Evolutionary conservation across 306 rosid species (phyloP), one percentile per base, ranked within the genome.

Genomic region (Citrullus colocynthis): DNA sequence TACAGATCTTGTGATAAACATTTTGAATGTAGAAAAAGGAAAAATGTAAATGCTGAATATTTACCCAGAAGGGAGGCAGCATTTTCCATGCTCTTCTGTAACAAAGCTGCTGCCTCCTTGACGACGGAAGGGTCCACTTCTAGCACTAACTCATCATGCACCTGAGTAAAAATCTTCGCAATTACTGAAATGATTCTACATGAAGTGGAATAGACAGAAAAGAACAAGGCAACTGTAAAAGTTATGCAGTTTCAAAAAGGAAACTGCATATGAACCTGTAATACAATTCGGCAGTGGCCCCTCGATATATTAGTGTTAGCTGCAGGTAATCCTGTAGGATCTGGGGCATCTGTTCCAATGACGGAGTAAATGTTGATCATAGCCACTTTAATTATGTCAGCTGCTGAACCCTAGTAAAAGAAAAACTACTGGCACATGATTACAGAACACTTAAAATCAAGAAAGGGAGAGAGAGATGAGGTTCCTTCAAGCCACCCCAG

Each of bases 91-190:
- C 97, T 83, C 72, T 81, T 86, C 81, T 86, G 90, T 78, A 95
- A 85, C 87, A 95, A 76, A 24, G 82, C 54, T 56, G 89, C 93
- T 71, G 99, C 97, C 86, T 95, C 97, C 51, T 87, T 90, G 70
- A 85, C 71, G 56, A 90, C 78, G 62, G 89, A 85, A 81, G 93
- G 97, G 81, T 92, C 93, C 82, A 83, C 97, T 92, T 95, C 97
- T 82, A 95, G 86, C 81, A 95, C 93, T 76, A 92, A 83, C 83
- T 95, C 99, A 79, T 95, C 99, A 64, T 95, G 99, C 70, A 95
- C 97, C 99, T 95, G 82, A 11, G 76, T 45, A 83, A 75, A 70
- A 64, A 81, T 73, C 79, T 76, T 77, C 65, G 39, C 18, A 37
- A 78, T 51, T 71, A 44, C 37, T 24, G 34, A 54, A 59, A 56